A percentile compares a stretch with the other conserved stretches of the same genome.
Conservation (phyloP, 208 protist genomes). For the Leishmania tropica region DNA sequence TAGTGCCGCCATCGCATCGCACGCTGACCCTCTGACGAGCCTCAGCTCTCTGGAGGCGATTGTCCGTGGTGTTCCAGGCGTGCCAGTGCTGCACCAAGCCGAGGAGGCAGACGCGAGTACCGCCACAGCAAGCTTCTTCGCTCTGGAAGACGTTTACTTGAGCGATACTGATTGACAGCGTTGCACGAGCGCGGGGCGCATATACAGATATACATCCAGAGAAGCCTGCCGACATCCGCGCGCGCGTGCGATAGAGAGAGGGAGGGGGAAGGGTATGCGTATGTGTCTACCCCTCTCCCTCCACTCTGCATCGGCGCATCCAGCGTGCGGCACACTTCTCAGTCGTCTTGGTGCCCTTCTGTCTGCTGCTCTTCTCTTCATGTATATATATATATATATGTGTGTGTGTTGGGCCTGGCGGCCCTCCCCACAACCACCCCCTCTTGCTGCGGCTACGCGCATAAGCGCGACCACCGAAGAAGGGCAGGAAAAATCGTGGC, state of each 20-base stretch:
- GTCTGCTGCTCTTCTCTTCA: too few species aligned
- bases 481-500: too few species aligned
- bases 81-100: neutral
- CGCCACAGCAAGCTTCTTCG: conserved; percentile 18
- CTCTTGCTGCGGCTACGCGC: too few species aligned
- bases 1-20: neutral
- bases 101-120: conserved; percentile 1
- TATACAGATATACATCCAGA: neutral
- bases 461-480: too few species aligned
- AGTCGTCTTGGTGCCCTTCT: too few species aligned
- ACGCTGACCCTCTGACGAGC: neutral
- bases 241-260: neutral
- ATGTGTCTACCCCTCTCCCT: neutral
- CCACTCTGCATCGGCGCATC: neutral
- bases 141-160: conserved; percentile 21
- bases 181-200: too few species aligned
- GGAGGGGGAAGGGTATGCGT: neutral
- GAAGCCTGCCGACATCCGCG: neutral
- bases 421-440: too few species aligned
- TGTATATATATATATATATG: too few species aligned
- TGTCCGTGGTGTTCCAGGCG: too few species aligned
- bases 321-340: too few species aligned
- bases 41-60: neutral
- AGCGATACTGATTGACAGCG: conserved; percentile 20
- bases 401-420: too few species aligned